Base-by-base conservation (phyloP, 2,329 filamentous ascomycete genomes). In the Delphinella strobiligena region DNA sequence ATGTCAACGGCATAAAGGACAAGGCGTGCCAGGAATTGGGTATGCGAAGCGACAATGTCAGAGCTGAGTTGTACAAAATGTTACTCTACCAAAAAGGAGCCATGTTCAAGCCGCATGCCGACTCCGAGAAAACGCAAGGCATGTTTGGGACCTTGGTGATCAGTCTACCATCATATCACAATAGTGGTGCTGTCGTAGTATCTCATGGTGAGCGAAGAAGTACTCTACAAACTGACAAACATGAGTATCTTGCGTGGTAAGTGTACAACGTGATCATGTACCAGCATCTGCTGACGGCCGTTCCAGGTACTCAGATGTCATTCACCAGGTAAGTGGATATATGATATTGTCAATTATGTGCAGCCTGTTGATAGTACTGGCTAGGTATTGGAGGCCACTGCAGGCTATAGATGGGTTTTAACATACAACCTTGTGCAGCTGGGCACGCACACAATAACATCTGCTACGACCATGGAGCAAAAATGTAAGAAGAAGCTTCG, bases 301-400 rank as follows among this genome's bases (percentile, higher is more conserved):
- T 44, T 11, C 2, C 17, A 67, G 64, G 72, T 75, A 71, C 49
- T 65, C 68, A 0, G 69, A 75, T 40, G 68, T 74, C 1, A 58
- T 55, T 1, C 68, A 74, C 46, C 63, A 75, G 49, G 58, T 72
- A n/a, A 54, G 33, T 17, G 14, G 30, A 32, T 7, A 32, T 14
- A 2, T 8, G 15, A n/a, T 27, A 29, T 8, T 12, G 12, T 8
- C 12, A 29, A 7, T 29, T 29, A 29, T 29, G 24, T 7, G 8
- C 12, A 29, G 24, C 24, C 8, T 7, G 12, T 8, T 29, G 8
- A 29, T 29, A 29, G 24, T 29, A 8, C 24, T 29, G 24, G 12
- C 24, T 29, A 37, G 29, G 24, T 37, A 4, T 10, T 62, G 12
- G 61, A 63, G 1, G 59, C 75, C 2, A 59, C 46, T 0, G 62